A percentile compares a stretch with the other conserved stretches of the same genome.
Evolutionary conservation across 2,329 filamentous ascomycete genomes (phyloP).

Genomic region (Fusarium sp.): DNA sequence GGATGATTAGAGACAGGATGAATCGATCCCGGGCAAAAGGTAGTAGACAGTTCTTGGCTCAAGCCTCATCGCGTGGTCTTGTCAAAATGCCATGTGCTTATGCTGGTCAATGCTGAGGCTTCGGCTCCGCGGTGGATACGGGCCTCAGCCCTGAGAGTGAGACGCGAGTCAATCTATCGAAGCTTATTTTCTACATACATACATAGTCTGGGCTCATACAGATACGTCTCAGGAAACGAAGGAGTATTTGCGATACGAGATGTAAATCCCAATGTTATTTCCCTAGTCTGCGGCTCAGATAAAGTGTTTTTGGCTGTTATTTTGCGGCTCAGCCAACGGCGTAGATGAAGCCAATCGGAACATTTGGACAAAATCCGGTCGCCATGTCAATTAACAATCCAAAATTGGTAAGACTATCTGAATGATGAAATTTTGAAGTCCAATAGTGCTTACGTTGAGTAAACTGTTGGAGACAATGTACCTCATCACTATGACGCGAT

Average conservation of each 20-base stretch:
- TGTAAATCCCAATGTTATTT: background rate
- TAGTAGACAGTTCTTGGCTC: background rate
- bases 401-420: too few species aligned
- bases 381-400: background rate
- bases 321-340: background rate
- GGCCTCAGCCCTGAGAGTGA: background rate
- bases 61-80: background rate
- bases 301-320: too few species aligned
- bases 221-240: background rate
- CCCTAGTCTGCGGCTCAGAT: background rate
- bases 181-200: background rate
- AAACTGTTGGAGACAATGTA: rapidly evolving
- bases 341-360: background rate
- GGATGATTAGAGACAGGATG: background rate
- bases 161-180: conserved; percentile 18
- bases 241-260: background rate
- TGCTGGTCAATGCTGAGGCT: background rate
- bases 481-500: background rate
- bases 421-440: rapidly evolving
- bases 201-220: background rate
- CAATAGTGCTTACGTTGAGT: background rate
- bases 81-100: background rate
- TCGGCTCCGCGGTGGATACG: conserved; percentile 32
- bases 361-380: background rate
- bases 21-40: conserved; percentile 9